Base-by-base conservation (phyloP, 495 filamentous ascomycete species). In the Penicillium subrubescens region DNA sequence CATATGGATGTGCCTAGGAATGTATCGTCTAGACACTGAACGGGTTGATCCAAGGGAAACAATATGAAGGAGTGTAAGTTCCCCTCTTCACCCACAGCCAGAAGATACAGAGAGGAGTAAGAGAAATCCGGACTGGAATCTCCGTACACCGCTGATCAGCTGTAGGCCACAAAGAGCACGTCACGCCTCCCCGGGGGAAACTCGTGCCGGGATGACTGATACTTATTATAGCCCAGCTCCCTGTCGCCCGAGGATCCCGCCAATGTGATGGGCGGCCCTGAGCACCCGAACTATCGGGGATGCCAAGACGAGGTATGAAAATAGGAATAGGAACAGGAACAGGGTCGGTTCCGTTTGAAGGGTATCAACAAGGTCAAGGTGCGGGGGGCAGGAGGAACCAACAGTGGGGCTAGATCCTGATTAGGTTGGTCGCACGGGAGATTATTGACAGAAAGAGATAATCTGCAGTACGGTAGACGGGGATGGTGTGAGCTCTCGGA, bases 121-220 rank as follows among this genome's bases (percentile, higher is more conserved):
- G 64, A 57, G 33, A 57, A 25, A 19, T 25, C 59, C 44, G 37
- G 44, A 39, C 37, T 56, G 53, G 34, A 37, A 11, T 39, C 19
- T 56, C 25, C 59, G 65, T 39, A 67, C 60, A 62, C 60, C 65
- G 60, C 60, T 63, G 39, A 50, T 63, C 46, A 29, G 44, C 39
- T 23, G 33, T 35, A 60, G 25, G 41, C 55, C 39, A 60, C 31
- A 50, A 41, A 33, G 29, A 39, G 53, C 31, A 37, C 33, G 41
- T 53, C 55, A 57, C 57, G 53, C 7, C 57, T 48, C 25, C 35
- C 48, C 55, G 56, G 37, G 62, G 56, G 29, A 25, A 44, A 53
- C 10, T 39, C 58, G 50, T 33, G 55, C 50, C 37, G 46, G 43
- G 17, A 44, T 23, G n/a, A 37, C 53, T 39, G 29, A 39, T 56